phyloP scores from a whole-genome alignment of 352 stramenopile genomes.

The Aphanomyces euteiches region DNA sequence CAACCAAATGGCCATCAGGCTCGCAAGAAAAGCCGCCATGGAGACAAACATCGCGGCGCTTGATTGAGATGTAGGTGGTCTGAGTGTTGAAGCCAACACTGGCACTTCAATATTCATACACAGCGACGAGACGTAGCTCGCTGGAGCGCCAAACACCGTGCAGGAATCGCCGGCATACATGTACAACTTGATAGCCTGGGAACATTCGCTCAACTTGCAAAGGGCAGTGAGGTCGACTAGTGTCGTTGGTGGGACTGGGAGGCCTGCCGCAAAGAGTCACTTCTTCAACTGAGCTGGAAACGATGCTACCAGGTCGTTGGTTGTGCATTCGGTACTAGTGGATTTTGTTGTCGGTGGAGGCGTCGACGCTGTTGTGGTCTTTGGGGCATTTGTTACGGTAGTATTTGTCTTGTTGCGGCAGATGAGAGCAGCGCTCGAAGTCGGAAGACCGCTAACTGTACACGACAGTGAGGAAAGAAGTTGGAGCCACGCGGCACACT shows the following conservation, averaged over 20 bases:
- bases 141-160: neutral
- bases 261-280: neutral
- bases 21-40: too few species aligned
- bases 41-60: too few species aligned
- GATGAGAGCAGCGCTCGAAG: too few species aligned
- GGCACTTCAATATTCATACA: neutral
- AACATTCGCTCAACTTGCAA: conserved; percentile 9
- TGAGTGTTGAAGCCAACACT: too few species aligned
- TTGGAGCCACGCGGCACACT: too few species aligned
- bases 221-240: neutral
- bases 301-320: neutral
- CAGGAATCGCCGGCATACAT: conserved; percentile 2
- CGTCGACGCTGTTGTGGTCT: too few species aligned
- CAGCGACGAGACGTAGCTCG: neutral
- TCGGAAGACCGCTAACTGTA: too few species aligned
- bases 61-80: too few species aligned
- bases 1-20: too few species aligned
- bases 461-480: too few species aligned
- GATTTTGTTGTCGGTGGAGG: neutral
- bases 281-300: conserved; percentile 4
- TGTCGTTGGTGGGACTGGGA: neutral
- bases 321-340: neutral
- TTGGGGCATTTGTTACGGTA: too few species aligned
- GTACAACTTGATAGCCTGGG: neutral
- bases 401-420: too few species aligned